phyloP scores from a whole-genome alignment of 192 early-diverging fungal genomes.

The Borealophlyctis nickersoniae region DNA sequence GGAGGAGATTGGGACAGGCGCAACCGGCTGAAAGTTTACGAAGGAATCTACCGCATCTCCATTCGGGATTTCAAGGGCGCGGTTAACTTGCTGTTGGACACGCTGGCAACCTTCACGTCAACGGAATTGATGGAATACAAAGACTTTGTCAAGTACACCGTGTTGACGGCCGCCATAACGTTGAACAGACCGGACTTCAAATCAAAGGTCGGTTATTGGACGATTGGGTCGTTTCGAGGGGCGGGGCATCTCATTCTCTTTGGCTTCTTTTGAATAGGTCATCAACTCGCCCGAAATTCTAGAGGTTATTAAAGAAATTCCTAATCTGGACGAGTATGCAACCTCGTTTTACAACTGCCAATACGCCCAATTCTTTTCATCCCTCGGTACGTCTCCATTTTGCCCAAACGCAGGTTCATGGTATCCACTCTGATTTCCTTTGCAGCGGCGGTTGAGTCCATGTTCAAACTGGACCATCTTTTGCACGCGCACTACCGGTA shows the following conservation, averaged over 20 bases:
- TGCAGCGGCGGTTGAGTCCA: slow-evolving; percentile 76
- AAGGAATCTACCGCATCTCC: slow-evolving; percentile 89
- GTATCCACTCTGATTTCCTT: not conserved
- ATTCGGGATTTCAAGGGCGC: slow-evolving; percentile 95
- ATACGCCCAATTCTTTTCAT: slow-evolving; percentile 89
- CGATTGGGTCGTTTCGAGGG: not conserved
- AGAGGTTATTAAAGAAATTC: slow-evolving; percentile 89
- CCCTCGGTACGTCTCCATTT: slow-evolving; percentile 57
- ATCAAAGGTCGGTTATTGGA: slow-evolving; percentile 65
- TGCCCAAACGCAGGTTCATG: no score
- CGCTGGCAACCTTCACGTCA: slow-evolving; percentile 91
- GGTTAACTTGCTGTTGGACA: slow-evolving; percentile 86
- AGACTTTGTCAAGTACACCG: slow-evolving; percentile 94
- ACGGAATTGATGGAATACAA: slow-evolving; percentile 97
- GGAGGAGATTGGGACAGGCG: slow-evolving; percentile 99
- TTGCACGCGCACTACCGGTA: slow-evolving; percentile 85
- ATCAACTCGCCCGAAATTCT: slow-evolving; percentile 94
- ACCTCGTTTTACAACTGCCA: slow-evolving; percentile 87
- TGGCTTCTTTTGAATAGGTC: no score
- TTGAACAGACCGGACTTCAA: slow-evolving; percentile 93
- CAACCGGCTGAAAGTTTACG: slow-evolving; percentile 95
- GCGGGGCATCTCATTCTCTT: not conserved
- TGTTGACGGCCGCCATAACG: slow-evolving; percentile 81
- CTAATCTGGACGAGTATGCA: slow-evolving; percentile 77
- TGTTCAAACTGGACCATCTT: slow-evolving; percentile 69